A percentile compares a stretch with the other conserved stretches of the same genome.
phyloP scores from a whole-genome alignment of 1,284 basidiomycete species.

The Rhodotorula sp. region DNA sequence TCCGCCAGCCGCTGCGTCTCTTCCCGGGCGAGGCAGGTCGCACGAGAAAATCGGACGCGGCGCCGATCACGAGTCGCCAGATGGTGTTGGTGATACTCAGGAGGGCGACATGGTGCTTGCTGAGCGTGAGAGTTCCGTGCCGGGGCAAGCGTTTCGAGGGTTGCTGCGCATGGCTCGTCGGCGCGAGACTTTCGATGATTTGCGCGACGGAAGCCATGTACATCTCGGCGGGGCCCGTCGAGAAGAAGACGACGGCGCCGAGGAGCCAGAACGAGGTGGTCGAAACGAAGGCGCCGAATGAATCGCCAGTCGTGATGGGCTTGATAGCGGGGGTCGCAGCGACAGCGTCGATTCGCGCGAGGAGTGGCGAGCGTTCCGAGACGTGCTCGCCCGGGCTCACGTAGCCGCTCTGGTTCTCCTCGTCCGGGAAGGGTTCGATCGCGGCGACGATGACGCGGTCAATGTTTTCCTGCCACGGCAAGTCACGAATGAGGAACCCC shows the following conservation, averaged over 20 bases:
- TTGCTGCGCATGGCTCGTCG: not conserved
- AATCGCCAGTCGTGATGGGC: not conserved
- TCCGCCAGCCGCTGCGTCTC: slow-evolving; percentile 4
- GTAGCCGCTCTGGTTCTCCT: not conserved
- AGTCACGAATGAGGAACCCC: slow-evolving; percentile 25
- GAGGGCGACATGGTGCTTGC: slow-evolving; percentile 39
- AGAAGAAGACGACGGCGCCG: slow-evolving; percentile 35
- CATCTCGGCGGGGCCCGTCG: slow-evolving; percentile 40
- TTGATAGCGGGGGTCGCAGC: not conserved
- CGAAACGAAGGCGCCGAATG: slow-evolving; percentile 14
- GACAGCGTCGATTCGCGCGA: not conserved
- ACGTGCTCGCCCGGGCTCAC: not conserved
- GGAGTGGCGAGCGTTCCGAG: slow-evolving; percentile 23
- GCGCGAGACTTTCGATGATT: slow-evolving; percentile 35
- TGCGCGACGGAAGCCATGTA: slow-evolving; percentile 40
- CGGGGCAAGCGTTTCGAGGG: not conserved
- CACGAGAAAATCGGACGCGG: slow-evolving; percentile 37
- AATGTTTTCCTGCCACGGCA: slow-evolving; percentile 29
- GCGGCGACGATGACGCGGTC: slow-evolving; percentile 5
- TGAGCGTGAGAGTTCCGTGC: slow-evolving; percentile 23
- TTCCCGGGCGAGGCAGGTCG: not conserved
- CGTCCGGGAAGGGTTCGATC: slow-evolving; percentile 4
- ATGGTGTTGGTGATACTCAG: slow-evolving; percentile 40
- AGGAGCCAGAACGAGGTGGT: slow-evolving; percentile 42
- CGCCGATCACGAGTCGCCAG: slow-evolving; percentile 38